Evolutionary conservation across 495 filamentous ascomycete genomes (phyloP).

Genomic region (Aspergillus olivimuriae): DNA sequence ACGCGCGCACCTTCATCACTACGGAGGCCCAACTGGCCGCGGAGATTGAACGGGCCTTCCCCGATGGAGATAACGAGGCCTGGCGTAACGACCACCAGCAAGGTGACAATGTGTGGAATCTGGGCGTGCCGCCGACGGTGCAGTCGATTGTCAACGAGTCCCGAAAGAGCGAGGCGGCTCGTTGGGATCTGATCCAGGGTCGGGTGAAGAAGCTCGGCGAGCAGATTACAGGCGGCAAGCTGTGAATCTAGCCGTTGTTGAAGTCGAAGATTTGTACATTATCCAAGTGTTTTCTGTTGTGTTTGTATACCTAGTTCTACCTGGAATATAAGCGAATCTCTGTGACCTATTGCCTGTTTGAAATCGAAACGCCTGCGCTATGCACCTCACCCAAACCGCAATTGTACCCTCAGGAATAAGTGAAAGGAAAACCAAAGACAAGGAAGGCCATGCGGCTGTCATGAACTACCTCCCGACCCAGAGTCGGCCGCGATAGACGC

Average conservation of each 20-base stretch:
- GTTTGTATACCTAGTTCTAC: constrained; percentile 10
- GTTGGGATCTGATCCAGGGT: constrained; percentile 43
- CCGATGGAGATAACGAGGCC: constrained; percentile 40
- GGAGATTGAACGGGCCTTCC: constrained; percentile 57
- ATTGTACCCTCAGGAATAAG: no score
- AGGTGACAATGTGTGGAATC: constrained; percentile 54
- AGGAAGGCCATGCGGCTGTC: no score
- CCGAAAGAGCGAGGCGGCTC: constrained; percentile 25
- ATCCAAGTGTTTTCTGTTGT: constrained; percentile 4
- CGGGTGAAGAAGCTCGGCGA: constrained; percentile 61
- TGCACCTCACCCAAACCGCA: neutral
- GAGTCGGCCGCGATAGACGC: constrained; percentile 30
- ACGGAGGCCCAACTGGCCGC: constrained; percentile 54
- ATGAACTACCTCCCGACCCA: no score
- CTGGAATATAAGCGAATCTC: no score
- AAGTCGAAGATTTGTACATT: constrained; percentile 17
- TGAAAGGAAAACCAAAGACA: no score
- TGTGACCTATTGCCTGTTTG: no score
- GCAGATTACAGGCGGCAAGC: constrained; percentile 63
- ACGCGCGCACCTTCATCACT: constrained; percentile 59
- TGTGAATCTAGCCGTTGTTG: constrained; percentile 25
- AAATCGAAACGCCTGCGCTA: constrained; percentile 8
- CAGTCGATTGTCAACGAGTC: constrained; percentile 28
- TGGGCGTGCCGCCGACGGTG: constrained; percentile 47
- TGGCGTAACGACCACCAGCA: constrained; percentile 38